Evolutionary conservation across 306 rosid species (phyloP), one percentile per base, ranked within the genome.

Genomic region (Malus sylvestris): DNA sequence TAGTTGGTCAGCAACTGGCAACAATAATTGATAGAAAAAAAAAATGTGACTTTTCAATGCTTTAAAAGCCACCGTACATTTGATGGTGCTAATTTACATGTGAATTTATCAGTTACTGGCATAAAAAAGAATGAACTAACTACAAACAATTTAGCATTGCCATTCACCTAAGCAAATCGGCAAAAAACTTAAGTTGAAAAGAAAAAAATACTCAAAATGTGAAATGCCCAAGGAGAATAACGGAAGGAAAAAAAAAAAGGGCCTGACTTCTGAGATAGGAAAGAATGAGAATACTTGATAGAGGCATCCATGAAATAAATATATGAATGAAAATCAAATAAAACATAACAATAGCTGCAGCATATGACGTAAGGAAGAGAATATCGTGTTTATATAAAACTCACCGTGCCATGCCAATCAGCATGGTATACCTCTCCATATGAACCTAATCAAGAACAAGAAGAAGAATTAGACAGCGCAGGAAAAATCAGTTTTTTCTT

Each of bases 341-440:
- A n/a, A 51, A 67, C 8, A 32, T 71, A 32, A 35, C 75, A 53
- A 32, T 10, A 35, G 20, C 15, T 8, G 33, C 23, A 14, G 7
- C 14, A 33, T 23, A 61, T 2, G 4, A 55, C 4, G 60, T 60
- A 25, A 8, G n/a, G n/a, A 44, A 20, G 18, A 18, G 52, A 13
- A 73, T 73, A 40, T 49, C 52, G 79, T 72, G 71, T 72, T 67
- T 35, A 27, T 16, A 71, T 68, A 82, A 76, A 84, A 88, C 97
- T 91, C 85, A 96, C 99, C 2, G 97, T 92, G 85, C 97, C 99
- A 82, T 96, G 91, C 99, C 93, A 92, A 85, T 96, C 99, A 0
- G 99, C 99, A 58, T 81, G 97, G 81, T 92, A 96, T 51, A 96
- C 99, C 89, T 96, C 99, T 10, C 99, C 99, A 81, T 96, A 96